These are phyloP conservation scores for Acer campestre DNA, from an alignment of 345 rosid genomes.

Conservation along the genomic window DNA sequence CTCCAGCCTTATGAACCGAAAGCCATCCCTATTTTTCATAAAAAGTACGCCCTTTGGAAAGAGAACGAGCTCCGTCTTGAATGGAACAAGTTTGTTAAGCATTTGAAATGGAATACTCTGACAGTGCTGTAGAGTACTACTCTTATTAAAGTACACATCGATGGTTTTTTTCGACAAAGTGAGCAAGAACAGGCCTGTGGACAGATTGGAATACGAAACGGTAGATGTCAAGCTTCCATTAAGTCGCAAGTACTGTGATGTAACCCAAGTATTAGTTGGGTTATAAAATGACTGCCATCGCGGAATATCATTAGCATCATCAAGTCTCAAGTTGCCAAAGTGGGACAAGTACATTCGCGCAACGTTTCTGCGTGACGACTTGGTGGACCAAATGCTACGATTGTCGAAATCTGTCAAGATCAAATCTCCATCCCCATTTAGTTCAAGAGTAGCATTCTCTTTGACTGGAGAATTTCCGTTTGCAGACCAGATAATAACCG, in stretches of 20 bases:
- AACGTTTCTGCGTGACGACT: not conserved
- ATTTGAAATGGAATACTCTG: too few species aligned
- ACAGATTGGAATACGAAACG: too few species aligned
- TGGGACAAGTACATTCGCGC: not conserved
- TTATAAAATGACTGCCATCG: constrained; percentile 19
- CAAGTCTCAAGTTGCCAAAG: constrained; percentile 16
- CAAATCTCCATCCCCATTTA: constrained; percentile 14
- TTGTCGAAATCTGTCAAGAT: constrained; percentile 9
- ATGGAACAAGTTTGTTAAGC: too few species aligned
- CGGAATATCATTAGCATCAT: not conserved
- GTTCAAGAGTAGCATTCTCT: constrained; percentile 18
- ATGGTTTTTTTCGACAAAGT: too few species aligned
- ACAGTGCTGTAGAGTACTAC: too few species aligned
- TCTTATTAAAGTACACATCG: too few species aligned
- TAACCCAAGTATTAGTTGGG: constrained; percentile 11
- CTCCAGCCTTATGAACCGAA: too few species aligned
- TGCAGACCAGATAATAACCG: constrained; percentile 6
- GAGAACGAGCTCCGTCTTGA: too few species aligned
- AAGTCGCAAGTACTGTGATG: not conserved
- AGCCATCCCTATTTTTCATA: too few species aligned
- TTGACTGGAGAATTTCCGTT: constrained; percentile 21
- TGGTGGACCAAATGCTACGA: constrained; percentile 10
- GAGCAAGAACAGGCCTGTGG: too few species aligned
- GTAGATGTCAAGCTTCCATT: too few species aligned
- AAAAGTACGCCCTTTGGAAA: too few species aligned